Conservation (phyloP, 1,139 yeast species). For the Yamadazyma jaroonii region DNA sequence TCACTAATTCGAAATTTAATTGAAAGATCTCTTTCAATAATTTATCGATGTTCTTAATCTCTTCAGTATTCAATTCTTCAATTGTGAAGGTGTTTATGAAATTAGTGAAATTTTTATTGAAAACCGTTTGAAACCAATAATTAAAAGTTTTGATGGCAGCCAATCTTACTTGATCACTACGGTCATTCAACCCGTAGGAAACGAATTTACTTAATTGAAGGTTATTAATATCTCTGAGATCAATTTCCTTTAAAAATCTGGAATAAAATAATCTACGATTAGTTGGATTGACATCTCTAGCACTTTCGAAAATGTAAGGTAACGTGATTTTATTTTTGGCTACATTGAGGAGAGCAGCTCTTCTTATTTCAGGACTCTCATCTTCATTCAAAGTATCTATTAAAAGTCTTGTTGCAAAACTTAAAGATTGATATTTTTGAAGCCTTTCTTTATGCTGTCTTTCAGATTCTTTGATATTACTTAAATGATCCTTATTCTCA, state of each 20-base stretch:
- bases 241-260: constrained; percentile 66
- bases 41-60: constrained; percentile 58
- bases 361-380: constrained; percentile 82
- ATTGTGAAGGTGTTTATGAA: constrained; percentile 72
- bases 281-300: constrained; percentile 70
- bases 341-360: constrained; percentile 76
- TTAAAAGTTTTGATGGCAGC: constrained; percentile 76
- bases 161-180: constrained; percentile 68
- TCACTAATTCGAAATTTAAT: constrained; percentile 58
- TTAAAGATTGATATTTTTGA: constrained; percentile 3
- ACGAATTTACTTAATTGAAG: constrained; percentile 65
- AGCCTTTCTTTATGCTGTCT: constrained; percentile 21
- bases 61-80: constrained; percentile 27
- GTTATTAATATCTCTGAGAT: constrained; percentile 55
- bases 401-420: constrained; percentile 10
- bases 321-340: constrained; percentile 53
- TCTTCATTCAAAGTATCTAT: constrained; percentile 64
- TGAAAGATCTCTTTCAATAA: constrained; percentile 67
- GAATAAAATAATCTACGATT: constrained; percentile 75
- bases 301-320: constrained; percentile 70
- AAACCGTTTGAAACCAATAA: constrained; percentile 66
- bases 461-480: constrained; percentile 24
- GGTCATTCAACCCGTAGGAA: constrained; percentile 83
- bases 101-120: constrained; percentile 65
- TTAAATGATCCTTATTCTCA: constrained; percentile 1